Evolutionary conservation across 331 rosid genomes (phyloP).

Genomic region (Prunus yedoensis): DNA sequence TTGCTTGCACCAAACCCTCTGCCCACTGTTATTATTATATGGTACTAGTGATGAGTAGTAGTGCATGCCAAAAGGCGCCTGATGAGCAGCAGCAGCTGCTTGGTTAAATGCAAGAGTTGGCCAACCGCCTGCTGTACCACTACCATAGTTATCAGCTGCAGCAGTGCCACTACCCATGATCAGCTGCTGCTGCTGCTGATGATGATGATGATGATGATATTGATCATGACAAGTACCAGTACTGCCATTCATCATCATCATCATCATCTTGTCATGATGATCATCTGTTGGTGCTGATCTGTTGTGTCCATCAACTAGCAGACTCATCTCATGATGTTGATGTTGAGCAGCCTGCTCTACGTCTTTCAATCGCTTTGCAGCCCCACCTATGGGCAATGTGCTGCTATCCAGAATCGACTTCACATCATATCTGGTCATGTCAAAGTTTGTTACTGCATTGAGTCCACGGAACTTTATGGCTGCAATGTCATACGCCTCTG

Average conservation of each 20-base stretch:
- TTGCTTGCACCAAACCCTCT: conserved; percentile 79
- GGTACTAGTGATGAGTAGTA: conserved; percentile 37
- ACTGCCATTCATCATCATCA: background rate
- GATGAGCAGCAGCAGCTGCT: background rate
- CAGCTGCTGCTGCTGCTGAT: background rate
- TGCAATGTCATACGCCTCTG: conserved; percentile 92
- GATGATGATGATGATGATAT: background rate
- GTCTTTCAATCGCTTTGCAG: conserved; percentile 78
- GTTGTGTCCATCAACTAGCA: background rate
- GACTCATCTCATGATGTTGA: conserved; percentile 20
- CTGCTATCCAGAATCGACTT: conserved; percentile 75
- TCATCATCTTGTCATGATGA: conserved; percentile 12
- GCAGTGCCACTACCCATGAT: background rate
- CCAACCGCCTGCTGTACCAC: conserved; percentile 20
- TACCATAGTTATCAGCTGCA: background rate
- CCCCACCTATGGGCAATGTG: conserved; percentile 74
- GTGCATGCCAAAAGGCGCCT: conserved; percentile 29
- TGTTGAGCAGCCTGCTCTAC: conserved; percentile 32
- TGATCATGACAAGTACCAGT: background rate
- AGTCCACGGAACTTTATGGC: conserved; percentile 90
- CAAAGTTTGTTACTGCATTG: conserved; percentile 88
- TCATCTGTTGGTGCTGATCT: conserved; percentile 15
- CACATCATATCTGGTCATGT: conserved; percentile 84
- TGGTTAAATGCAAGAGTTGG: conserved; percentile 56
- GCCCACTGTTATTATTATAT: conserved; percentile 22